Conservation (phyloP, 1,284 basidiomycete genomes). For the Pyrrhoderma noxium region DNA sequence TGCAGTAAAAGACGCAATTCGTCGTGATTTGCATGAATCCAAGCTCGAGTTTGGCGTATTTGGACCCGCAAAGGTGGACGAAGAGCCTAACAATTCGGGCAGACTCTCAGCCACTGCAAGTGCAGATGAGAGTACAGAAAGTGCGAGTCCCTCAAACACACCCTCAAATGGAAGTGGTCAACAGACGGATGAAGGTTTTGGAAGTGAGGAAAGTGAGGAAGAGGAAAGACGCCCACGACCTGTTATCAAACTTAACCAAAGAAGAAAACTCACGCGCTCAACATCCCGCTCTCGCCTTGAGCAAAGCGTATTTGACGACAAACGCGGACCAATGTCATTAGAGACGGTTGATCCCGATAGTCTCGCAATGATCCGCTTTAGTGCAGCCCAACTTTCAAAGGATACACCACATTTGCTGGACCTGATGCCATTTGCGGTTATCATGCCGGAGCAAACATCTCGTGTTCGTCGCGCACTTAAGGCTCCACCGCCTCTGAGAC, state of each 20-base stretch:
- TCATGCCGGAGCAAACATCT: slow-evolving; percentile 54
- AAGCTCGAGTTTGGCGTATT: slow-evolving; percentile 70
- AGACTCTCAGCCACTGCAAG: slow-evolving; percentile 18
- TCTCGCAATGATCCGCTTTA: slow-evolving; percentile 68
- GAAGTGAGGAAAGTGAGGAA: slow-evolving; percentile 36
- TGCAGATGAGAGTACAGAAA: slow-evolving; percentile 24
- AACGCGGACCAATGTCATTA: slow-evolving; percentile 39
- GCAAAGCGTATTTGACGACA: slow-evolving; percentile 47
- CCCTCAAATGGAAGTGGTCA: slow-evolving; percentile 18
- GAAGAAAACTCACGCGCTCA: slow-evolving; percentile 43
- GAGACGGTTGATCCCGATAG: slow-evolving; percentile 55
- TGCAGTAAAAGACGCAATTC: slow-evolving; percentile 67
- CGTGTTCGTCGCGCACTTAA: slow-evolving; percentile 28
- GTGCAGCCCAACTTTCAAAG: slow-evolving; percentile 48
- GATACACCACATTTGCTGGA: background rate
- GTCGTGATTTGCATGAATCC: slow-evolving; percentile 51
- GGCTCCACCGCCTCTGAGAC: slow-evolving; percentile 17
- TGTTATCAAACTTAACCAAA: slow-evolving; percentile 62
- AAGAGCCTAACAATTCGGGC: slow-evolving; percentile 20
- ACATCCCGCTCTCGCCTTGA: slow-evolving; percentile 66
- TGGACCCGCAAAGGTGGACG: slow-evolving; percentile 30
- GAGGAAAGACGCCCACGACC: slow-evolving; percentile 46
- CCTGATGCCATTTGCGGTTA: slow-evolving; percentile 66
- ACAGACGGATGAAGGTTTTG: slow-evolving; percentile 24
- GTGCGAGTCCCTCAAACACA: slow-evolving; percentile 27